Evolutionary conservation across 352 stramenopile genomes (phyloP), one percentile per base, ranked within the genome.

Genomic region (Phytopythium cucurbitacearum): DNA sequence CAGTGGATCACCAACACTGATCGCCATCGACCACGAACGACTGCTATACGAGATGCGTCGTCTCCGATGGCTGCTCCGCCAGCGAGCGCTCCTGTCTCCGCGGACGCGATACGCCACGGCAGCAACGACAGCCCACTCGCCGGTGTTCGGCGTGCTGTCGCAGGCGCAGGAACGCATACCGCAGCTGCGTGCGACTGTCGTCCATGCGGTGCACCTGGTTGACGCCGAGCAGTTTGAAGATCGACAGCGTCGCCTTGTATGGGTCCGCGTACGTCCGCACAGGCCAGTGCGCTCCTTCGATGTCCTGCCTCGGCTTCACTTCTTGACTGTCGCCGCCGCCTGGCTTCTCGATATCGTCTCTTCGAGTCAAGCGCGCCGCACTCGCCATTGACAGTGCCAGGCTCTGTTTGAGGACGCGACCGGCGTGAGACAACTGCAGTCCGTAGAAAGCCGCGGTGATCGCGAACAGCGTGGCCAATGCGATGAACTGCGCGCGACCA

Each of bases 121-220:
- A 54, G 21, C 48, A 45, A 3, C 37, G 39, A 16, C 45, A n/a
- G 1, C 11, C 16, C 28, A 9, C 16, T 4, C 48, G 37, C 13
- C 45, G 28, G 37, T 45, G 37, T 36, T 71, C 59, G 10, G 70
- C 73, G 57, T 85, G 71, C 33, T 71, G 72, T 3, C 74, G 67
- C 10, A 88, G 51, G 4, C 79, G 73, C 33, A 83, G 70, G 54
- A 90, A 80, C n/a, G 80, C 77, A 42, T 73, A 85, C 34, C 63
- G 65, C 28, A 90, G 67, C 55, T 86, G 73, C 2, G 80, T 85
- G 15, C 64, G 64, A 2, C 64, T 59, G 10, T 76, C 85, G 5
- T 66, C 75, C 80, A 90, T 90, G 11, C 69, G 73, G 41, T 85
- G 75, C 55, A 90, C 87, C 41, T 80, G 70, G 45, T 88, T 84